These are phyloP conservation scores for Moniliella sp. DNA, from an alignment of 1,284 basidiomycete species.

Conservation along the genomic window DNA sequence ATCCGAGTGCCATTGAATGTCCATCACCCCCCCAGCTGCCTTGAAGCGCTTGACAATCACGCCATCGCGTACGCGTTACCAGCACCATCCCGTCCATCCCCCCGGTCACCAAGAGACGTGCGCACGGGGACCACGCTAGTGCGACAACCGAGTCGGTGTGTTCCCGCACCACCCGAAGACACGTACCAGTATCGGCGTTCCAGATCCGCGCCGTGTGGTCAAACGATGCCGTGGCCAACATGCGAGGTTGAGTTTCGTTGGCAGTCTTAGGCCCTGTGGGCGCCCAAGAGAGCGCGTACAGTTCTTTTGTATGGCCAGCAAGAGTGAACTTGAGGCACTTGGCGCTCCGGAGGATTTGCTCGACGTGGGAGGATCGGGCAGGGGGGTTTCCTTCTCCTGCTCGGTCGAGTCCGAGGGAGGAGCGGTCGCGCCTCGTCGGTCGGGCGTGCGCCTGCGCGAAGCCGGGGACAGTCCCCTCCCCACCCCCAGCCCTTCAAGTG, in stretches of 20 bases:
- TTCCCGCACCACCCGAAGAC: constrained; percentile 17
- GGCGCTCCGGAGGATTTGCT: neutral
- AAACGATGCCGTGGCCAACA: constrained; percentile 28
- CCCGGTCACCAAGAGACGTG: constrained; percentile 24
- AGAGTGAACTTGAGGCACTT: constrained; percentile 12
- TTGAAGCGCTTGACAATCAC: neutral
- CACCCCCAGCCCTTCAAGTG: no score
- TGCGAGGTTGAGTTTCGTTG: constrained; percentile 18
- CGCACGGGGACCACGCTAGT: constrained; percentile 23
- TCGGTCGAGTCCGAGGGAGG: no score
- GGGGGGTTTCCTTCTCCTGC: no score
- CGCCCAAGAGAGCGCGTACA: constrained; percentile 28
- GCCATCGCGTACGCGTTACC: neutral
- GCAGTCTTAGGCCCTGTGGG: constrained; percentile 16
- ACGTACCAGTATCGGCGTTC: constrained; percentile 28
- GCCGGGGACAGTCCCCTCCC: no score
- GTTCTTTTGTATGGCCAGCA: constrained; percentile 24
- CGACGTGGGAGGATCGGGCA: neutral
- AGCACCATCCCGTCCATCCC: constrained; percentile 20
- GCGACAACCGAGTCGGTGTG: constrained; percentile 29
- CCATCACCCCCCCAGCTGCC: neutral
- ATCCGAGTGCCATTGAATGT: neutral
- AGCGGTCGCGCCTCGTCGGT: no score
- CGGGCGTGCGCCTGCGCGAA: no score
- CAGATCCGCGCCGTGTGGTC: constrained; percentile 28